These are phyloP conservation scores for Lactuca saligna DNA, from an alignment of 129 eudicot genomes.

Conservation along the genomic window DNA sequence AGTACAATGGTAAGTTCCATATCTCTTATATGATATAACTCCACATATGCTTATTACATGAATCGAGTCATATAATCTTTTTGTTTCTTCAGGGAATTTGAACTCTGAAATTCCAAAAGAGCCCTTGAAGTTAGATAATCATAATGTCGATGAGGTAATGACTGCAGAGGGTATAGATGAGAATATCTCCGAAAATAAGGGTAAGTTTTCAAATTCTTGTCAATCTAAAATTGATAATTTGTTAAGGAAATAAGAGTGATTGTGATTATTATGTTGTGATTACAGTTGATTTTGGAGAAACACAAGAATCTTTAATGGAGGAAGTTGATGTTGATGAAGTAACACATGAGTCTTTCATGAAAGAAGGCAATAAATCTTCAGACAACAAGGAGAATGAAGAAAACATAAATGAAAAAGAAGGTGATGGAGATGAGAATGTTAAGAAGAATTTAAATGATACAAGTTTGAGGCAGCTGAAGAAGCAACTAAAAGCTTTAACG, in stretches of 20 bases:
- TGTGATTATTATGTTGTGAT: not conserved
- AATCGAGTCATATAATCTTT: constrained; percentile 1
- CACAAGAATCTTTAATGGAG: not conserved
- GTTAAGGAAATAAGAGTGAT: not conserved
- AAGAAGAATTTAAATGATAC: not conserved
- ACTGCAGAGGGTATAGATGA: constrained; percentile 1
- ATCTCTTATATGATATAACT: not conserved
- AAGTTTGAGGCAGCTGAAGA: not conserved
- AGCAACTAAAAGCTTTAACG: not conserved
- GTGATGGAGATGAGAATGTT: not conserved
- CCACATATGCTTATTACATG: constrained; percentile 6
- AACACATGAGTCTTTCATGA: not conserved
- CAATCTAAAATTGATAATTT: not conserved
- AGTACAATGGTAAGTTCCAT: constrained; percentile 17
- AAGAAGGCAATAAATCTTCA: not conserved
- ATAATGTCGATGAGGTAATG: not conserved
- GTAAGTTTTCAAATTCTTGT: not conserved
- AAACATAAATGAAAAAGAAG: not conserved
- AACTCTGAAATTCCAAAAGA: constrained; percentile 1
- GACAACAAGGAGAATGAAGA: not conserved
- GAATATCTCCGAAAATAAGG: not conserved
- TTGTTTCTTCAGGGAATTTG: not conserved
- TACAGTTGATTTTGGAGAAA: constrained; percentile 2
- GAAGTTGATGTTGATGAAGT: not conserved
- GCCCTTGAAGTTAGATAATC: not conserved